phyloP scores from a whole-genome alignment of 2,329 filamentous ascomycete species.

The Colletotrichum cereale region DNA sequence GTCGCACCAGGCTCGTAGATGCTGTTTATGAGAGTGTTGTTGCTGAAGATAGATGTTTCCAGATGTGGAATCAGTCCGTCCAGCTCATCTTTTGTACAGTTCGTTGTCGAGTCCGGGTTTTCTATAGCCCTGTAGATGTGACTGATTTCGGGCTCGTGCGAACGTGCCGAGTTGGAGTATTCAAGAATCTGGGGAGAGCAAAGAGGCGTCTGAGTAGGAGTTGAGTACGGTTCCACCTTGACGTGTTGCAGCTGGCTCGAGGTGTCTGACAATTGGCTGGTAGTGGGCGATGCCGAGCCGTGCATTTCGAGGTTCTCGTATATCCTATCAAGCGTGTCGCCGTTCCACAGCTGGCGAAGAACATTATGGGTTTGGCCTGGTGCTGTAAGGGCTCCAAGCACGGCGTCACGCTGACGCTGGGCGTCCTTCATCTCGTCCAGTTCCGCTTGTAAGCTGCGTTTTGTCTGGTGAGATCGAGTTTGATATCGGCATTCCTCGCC shows the following conservation, averaged over 20 bases:
- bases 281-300: neutral
- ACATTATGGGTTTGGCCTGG: neutral
- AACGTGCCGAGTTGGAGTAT: neutral
- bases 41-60: neutral
- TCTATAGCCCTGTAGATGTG: neutral
- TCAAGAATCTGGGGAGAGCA: neutral
- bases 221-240: neutral
- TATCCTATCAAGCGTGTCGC: neutral
- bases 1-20: no score
- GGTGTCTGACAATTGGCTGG: neutral
- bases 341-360: neutral
- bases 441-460: conserved; percentile 13
- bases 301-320: neutral
- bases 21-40: neutral
- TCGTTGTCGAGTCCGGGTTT: neutral
- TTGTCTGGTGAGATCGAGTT: neutral
- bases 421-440: neutral
- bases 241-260: neutral
- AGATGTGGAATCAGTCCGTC: neutral
- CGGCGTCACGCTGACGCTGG: neutral
- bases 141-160: neutral
- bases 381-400: neutral
- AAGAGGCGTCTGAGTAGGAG: neutral
- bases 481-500: conserved; percentile 22
- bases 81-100: neutral